A percentile compares a stretch with the other conserved stretches of the same genome.
Evolutionary conservation across 805 yeast genomes (phyloP).

Genomic region (Starmerella scarabaei): DNA sequence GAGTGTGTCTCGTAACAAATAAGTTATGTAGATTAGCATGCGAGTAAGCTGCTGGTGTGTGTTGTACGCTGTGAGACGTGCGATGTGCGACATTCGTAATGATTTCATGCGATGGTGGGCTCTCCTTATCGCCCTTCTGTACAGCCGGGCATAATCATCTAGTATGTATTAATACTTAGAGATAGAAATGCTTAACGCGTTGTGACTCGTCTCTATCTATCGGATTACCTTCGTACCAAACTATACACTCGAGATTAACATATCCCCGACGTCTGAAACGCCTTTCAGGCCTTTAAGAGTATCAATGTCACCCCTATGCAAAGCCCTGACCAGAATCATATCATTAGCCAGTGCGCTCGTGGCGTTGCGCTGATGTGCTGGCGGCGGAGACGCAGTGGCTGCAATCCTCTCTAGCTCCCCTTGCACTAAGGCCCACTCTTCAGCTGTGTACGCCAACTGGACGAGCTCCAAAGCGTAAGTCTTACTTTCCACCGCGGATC

Average conservation of each 20-base stretch:
- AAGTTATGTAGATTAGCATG: neutral
- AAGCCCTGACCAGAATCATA: conserved; percentile 15
- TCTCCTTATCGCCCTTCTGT: too few relatives aligned
- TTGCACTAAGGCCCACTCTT: conserved; percentile 14
- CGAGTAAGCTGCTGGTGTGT: too few relatives aligned
- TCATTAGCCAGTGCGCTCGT: conserved; percentile 6
- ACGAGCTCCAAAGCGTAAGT: conserved; percentile 10
- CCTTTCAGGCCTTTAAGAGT: conserved; percentile 8
- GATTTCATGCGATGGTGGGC: too few relatives aligned
- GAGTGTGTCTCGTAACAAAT: conserved; percentile 15
- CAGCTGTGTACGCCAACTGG: conserved; percentile 16
- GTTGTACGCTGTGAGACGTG: too few relatives aligned
- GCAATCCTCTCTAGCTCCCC: conserved; percentile 6
- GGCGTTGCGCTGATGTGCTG: conserved; percentile 2
- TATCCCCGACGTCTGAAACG: conserved; percentile 1
- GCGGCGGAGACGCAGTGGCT: conserved; percentile 4
- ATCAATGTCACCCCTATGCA: conserved; percentile 15
- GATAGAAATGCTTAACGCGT: neutral
- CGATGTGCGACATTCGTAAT: too few relatives aligned
- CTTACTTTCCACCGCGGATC: conserved; percentile 4
- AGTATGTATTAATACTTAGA: too few relatives aligned
- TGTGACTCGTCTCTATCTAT: neutral
- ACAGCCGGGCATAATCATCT: too few relatives aligned
- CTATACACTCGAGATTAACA: conserved; percentile 1
- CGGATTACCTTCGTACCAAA: neutral